Evolutionary conservation across 2,329 filamentous ascomycete species (phyloP).

Genomic region (Pleoardoris graminearum): DNA sequence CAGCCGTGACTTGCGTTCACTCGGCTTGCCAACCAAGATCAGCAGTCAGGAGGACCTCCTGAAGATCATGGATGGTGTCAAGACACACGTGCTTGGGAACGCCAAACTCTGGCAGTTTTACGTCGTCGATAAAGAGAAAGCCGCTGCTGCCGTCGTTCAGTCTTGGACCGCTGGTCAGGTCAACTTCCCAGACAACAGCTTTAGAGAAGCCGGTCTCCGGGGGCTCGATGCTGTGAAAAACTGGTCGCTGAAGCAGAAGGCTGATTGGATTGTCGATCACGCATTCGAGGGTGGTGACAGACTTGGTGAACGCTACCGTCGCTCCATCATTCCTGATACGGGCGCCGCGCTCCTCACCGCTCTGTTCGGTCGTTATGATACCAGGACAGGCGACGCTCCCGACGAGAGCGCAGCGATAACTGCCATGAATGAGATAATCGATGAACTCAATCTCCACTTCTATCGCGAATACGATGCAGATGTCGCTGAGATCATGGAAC

Average conservation of each 20-base stretch:
- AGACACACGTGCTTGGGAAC: conserved; percentile 74
- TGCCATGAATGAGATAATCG: conserved; percentile 65
- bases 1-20: conserved; percentile 62
- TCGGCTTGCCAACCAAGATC: conserved; percentile 77
- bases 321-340: conserved; percentile 69
- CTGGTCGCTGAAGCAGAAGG: conserved; percentile 62
- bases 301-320: conserved; percentile 78
- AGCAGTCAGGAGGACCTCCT: conserved; percentile 72
- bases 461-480: conserved; percentile 93
- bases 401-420: conserved; percentile 56
- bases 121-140: conserved; percentile 74
- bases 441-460: conserved; percentile 83
- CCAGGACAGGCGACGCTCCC: conserved; percentile 52
- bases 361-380: conserved; percentile 70
- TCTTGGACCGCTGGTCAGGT: conserved; percentile 69
- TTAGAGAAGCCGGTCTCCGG: conserved; percentile 52
- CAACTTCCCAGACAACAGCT: conserved; percentile 58
- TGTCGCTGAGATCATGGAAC: conserved; percentile 79
- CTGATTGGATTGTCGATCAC: conserved; percentile 67
- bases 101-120: conserved; percentile 95
- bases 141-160: conserved; percentile 69
- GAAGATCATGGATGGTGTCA: conserved; percentile 81
- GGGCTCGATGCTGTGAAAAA: conserved; percentile 58
- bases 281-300: conserved; percentile 72
- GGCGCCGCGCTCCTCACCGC: conserved; percentile 70